Conservation (phyloP, 129 eudicot genomes). For the Arctium minus region DNA sequence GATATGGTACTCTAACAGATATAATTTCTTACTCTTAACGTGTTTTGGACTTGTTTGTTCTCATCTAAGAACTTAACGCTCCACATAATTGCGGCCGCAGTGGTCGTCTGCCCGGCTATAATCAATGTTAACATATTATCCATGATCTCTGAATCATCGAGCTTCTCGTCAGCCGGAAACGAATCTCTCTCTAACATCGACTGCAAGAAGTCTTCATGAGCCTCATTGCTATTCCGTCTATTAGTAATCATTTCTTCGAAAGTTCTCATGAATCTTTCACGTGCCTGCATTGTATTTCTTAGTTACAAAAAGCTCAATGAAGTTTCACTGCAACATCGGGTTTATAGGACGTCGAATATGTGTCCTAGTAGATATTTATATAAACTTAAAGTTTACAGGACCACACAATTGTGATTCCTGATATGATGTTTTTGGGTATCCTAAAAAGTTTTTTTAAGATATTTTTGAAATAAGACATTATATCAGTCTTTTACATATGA, state of each 20-base stretch:
- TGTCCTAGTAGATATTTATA: not conserved
- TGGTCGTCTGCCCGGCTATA: conserved; percentile 55
- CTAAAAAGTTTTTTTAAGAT: not conserved
- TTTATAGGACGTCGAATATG: not conserved
- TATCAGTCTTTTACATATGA: not conserved
- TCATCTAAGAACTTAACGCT: conserved; percentile 56
- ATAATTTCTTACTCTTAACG: conserved; percentile 39
- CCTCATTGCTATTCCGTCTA: conserved; percentile 36
- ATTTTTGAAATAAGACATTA: not conserved
- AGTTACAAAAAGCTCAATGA: not conserved
- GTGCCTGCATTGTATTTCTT: conserved; percentile 36
- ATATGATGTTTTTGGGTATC: not conserved
- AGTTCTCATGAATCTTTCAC: conserved; percentile 36
- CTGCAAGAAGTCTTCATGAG: conserved; percentile 51
- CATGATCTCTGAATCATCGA: conserved; percentile 53
- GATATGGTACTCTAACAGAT: not conserved
- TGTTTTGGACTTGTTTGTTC: conserved; percentile 41
- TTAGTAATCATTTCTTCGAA: conserved; percentile 35
- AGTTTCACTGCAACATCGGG: not conserved
- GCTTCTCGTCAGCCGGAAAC: conserved; percentile 44
- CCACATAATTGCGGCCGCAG: conserved; percentile 77
- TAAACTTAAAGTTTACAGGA: not conserved
- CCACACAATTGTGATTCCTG: not conserved
- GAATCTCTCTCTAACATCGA: conserved; percentile 51
- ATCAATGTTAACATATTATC: conserved; percentile 53